Evolutionary conservation across 129 eudicot species (phyloP).

Genomic region (Mikania micrantha): DNA sequence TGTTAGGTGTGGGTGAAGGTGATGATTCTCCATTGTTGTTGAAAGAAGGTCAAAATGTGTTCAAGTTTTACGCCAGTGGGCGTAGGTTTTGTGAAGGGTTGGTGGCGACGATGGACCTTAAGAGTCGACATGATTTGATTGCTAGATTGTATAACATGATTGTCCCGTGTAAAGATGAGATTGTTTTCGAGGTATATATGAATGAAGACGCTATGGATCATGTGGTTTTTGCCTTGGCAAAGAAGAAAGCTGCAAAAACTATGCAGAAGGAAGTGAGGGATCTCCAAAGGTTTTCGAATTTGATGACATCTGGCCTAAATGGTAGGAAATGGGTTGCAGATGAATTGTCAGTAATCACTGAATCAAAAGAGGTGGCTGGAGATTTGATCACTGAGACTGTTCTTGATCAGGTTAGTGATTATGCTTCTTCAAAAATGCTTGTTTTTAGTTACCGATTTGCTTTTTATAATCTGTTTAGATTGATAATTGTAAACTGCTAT

Average conservation of each 20-base stretch:
- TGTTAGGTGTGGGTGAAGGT: constrained; percentile 78
- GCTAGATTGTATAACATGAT: constrained; percentile 69
- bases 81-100: constrained; percentile 78
- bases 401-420: constrained; percentile 79
- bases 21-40: constrained; percentile 79
- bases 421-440: too few species aligned
- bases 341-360: constrained; percentile 59
- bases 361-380: constrained; percentile 90
- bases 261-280: constrained; percentile 84
- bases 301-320: constrained; percentile 42
- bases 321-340: constrained; percentile 85
- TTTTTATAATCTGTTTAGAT: too few species aligned
- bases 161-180: constrained; percentile 82
- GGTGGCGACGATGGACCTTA: constrained; percentile 82
- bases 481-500: too few species aligned
- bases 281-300: constrained; percentile 65
- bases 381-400: constrained; percentile 78
- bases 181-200: constrained; percentile 88
- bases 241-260: constrained; percentile 59
- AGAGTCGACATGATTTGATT: constrained; percentile 82
- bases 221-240: constrained; percentile 79
- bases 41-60: constrained; percentile 78
- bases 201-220: constrained; percentile 95
- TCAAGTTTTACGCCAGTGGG: constrained; percentile 83
- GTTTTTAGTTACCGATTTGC: too few species aligned